These are phyloP conservation scores for Globisporangium yorkense DNA, from an alignment of 352 stramenopile species.

Conservation along the genomic window DNA sequence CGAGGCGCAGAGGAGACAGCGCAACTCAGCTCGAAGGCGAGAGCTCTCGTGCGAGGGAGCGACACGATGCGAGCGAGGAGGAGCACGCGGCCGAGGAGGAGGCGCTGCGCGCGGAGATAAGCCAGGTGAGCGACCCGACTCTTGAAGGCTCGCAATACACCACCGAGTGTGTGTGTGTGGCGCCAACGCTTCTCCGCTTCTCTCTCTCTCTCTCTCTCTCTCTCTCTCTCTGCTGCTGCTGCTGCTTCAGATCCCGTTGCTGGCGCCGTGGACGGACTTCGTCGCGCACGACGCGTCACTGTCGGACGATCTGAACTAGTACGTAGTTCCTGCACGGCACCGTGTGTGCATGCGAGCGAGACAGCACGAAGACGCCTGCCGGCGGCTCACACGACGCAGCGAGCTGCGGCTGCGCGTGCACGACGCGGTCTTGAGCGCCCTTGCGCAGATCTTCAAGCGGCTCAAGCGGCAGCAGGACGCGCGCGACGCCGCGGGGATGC, in stretches of 20 bases:
- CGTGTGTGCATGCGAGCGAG: neutral
- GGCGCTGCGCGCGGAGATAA: constrained; percentile 16
- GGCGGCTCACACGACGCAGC: constrained; percentile 13
- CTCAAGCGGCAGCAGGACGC: constrained; percentile 36
- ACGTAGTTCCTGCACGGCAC: neutral
- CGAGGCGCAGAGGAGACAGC: neutral
- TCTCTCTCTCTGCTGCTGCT: neutral
- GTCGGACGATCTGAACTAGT: constrained; percentile 43
- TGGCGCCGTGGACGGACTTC: constrained; percentile 42
- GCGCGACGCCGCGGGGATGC: constrained; percentile 36
- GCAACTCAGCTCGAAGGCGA: neutral
- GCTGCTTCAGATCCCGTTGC: constrained; percentile 23
- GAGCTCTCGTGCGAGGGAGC: neutral
- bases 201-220: too few species aligned
- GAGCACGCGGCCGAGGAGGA: constrained; percentile 9
- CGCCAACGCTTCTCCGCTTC: too few species aligned
- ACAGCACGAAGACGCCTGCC: neutral
- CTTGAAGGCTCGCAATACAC: neutral
- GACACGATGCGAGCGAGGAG: neutral
- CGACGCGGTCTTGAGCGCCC: constrained; percentile 32
- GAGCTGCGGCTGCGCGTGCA: constrained; percentile 35
- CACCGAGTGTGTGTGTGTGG: too few species aligned
- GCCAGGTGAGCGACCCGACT: constrained; percentile 10
- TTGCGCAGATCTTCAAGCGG: constrained; percentile 30
- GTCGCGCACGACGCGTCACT: constrained; percentile 37